Percentiles rank a stretch among this genome's conserved stretches.
phyloP scores from a whole-genome alignment of 352 stramenopile species.

The Phytophthora pistaciae region DNA sequence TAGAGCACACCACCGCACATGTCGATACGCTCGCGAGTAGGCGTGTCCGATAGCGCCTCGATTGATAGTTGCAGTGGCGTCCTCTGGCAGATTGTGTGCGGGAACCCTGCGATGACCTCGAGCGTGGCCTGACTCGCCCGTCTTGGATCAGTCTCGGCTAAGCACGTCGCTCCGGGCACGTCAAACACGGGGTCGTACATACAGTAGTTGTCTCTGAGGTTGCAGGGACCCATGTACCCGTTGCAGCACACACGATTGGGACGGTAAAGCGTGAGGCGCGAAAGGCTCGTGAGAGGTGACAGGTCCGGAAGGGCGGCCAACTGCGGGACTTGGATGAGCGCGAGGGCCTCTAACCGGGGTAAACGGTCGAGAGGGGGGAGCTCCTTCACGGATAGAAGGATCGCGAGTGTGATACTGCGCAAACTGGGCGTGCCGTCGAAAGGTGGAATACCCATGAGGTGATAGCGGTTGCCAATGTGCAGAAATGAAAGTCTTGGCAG shows the following conservation, averaged over 20 bases:
- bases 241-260: conserved; percentile 25
- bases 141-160: conserved; percentile 10
- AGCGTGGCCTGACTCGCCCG: conserved; percentile 10
- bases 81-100: neutral
- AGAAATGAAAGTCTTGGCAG: conserved; percentile 25
- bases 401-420: conserved; percentile 16
- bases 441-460: conserved; percentile 11
- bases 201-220: conserved; percentile 17
- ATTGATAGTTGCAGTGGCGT: conserved; percentile 10
- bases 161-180: conserved; percentile 8
- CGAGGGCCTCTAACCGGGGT: conserved; percentile 9
- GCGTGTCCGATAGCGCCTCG: conserved; percentile 9
- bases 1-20: conserved; percentile 12
- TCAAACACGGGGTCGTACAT: conserved; percentile 1
- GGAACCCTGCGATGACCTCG: conserved; percentile 5
- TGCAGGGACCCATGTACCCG: conserved; percentile 22
- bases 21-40: neutral
- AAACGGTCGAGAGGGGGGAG: conserved; percentile 16
- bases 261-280: conserved; percentile 14
- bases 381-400: conserved; percentile 21
- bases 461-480: conserved; percentile 23
- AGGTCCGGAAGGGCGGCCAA: conserved; percentile 16
- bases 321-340: conserved; percentile 18
- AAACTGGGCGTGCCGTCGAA: conserved; percentile 19
- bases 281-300: conserved; percentile 6